Evolutionary conservation across 495 filamentous ascomycete genomes (phyloP).

Genomic region (Penicillium angulare): DNA sequence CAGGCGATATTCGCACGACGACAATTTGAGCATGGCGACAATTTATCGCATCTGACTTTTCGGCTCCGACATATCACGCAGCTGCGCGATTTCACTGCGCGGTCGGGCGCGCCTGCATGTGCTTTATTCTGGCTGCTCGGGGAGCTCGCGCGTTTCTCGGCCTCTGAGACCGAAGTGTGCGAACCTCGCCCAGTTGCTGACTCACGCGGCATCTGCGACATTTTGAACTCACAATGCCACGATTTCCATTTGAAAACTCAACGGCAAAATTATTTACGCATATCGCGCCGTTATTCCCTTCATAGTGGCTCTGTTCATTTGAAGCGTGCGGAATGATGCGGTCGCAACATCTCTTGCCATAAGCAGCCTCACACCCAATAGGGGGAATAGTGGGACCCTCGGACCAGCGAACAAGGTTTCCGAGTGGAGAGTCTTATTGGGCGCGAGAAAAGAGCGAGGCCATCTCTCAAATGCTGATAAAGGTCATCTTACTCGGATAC

Average conservation of each 20-base stretch:
- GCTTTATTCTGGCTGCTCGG: neutral
- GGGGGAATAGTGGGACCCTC: slow-evolving; percentile 1
- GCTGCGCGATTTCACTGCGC: slow-evolving; percentile 45
- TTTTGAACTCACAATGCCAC: neutral
- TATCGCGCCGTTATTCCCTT: neutral
- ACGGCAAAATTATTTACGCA: too few relatives aligned
- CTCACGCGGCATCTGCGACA: slow-evolving; percentile 13
- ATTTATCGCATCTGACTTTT: slow-evolving; percentile 70
- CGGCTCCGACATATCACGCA: slow-evolving; percentile 56
- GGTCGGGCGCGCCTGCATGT: slow-evolving; percentile 9
- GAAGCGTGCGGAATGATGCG: too few relatives aligned
- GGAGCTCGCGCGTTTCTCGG: slow-evolving; percentile 36
- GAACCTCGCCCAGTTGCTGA: neutral
- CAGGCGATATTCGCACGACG: slow-evolving; percentile 59
- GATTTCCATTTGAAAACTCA: too few relatives aligned
- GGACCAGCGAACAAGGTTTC: neutral
- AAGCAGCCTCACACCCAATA: slow-evolving; percentile 1
- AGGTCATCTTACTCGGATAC: neutral
- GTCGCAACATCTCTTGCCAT: neutral
- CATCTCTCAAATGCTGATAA: neutral
- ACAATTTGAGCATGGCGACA: slow-evolving; percentile 65
- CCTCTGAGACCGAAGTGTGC: slow-evolving; percentile 19
- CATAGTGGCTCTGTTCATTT: neutral
- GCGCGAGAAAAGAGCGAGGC: slow-evolving; percentile 16
- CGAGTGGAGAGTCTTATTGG: slow-evolving; percentile 1